Evolutionary conservation across 192 early-diverging fungal species (phyloP), one percentile per base, ranked within the genome.

Genomic region (Coemansia sp.): DNA sequence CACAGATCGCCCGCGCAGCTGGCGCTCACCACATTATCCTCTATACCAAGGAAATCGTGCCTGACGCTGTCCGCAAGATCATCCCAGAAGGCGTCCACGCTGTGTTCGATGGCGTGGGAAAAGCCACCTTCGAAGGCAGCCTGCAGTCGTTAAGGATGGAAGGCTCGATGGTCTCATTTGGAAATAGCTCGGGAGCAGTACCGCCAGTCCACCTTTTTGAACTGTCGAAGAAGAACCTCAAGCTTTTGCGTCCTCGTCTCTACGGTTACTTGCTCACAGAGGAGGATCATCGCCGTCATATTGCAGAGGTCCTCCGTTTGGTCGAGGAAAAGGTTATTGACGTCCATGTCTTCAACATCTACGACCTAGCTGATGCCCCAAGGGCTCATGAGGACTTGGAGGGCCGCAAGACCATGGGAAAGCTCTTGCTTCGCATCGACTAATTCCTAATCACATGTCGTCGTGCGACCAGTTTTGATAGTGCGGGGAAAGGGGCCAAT

Each of bases 91-190:
- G 94, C 18, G 92, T 92, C 18, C 87, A 94, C 46, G 94, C 86
- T 22, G 93, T 94, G 33, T 93, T 87, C 68, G 97, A 98, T 70
- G 92, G 95, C 38, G 91, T 98, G n/a, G 97, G 97, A n/a, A 92
- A 91, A 69, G 74, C 88, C 3, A 96, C 95, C 0, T 98, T 93
- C 75, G 89, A 92, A 47, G 85, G 81, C 5, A 91, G 90, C 16
- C 74, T 96, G 10, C 77, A 86, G 15, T 89, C 85, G 24, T 66
- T 90, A 49, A 81, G 89, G 13, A 83, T 87, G 33, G 76, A 90
- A 16, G 95, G 94, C 20, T 84, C 81, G 38, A 70, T 97, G 69
- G 85, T 96, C 53, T 91, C 90, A 3, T 98, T 95, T 87, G 97
- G 97, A 36, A 95, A 95, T 72, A 90, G 94, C 5, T 93, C 92